Conservation (phyloP, 2,329 filamentous ascomycete genomes). For the Ophiocordyceps camponoti-saundersi region DNA sequence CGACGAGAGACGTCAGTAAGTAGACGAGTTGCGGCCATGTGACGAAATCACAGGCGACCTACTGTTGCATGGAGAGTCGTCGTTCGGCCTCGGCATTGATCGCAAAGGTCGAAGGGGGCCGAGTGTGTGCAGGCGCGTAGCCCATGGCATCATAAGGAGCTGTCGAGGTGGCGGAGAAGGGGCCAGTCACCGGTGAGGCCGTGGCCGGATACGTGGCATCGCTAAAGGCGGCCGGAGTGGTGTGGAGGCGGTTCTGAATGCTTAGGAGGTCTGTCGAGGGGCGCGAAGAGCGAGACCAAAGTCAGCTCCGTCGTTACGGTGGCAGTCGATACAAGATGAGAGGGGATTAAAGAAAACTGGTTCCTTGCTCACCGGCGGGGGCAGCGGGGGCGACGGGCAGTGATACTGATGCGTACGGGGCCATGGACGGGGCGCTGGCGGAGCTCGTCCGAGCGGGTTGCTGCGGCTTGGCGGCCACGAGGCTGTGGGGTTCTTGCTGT, state of each 20-base stretch:
- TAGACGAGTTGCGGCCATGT: too few relatives aligned
- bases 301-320: too few relatives aligned
- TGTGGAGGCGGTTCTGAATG: slow-evolving; percentile 42
- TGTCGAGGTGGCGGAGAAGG: slow-evolving; percentile 46
- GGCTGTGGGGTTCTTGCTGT: slow-evolving; percentile 29
- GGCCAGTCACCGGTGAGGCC: slow-evolving; percentile 47
- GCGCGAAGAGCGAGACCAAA: not conserved
- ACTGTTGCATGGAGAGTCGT: slow-evolving; percentile 66
- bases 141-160: slow-evolving; percentile 61
- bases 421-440: slow-evolving; percentile 41
- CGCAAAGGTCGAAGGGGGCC: slow-evolving; percentile 31
- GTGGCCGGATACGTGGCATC: slow-evolving; percentile 52
- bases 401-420: slow-evolving; percentile 54
- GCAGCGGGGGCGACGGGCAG: slow-evolving; percentile 54
- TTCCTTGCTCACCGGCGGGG: slow-evolving; percentile 42
- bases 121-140: slow-evolving; percentile 50
- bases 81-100: slow-evolving; percentile 43
- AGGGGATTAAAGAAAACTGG: too few relatives aligned
- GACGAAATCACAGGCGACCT: slow-evolving; percentile 27
- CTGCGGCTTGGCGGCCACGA: slow-evolving; percentile 28
- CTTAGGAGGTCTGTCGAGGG: slow-evolving; percentile 45
- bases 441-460: slow-evolving; percentile 36
- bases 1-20: too few relatives aligned
- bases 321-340: too few relatives aligned
- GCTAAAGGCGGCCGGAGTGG: slow-evolving; percentile 48